These are phyloP conservation scores for Ganoderma multipileum DNA, from an alignment of 1,284 basidiomycete genomes.

Conservation along the genomic window DNA sequence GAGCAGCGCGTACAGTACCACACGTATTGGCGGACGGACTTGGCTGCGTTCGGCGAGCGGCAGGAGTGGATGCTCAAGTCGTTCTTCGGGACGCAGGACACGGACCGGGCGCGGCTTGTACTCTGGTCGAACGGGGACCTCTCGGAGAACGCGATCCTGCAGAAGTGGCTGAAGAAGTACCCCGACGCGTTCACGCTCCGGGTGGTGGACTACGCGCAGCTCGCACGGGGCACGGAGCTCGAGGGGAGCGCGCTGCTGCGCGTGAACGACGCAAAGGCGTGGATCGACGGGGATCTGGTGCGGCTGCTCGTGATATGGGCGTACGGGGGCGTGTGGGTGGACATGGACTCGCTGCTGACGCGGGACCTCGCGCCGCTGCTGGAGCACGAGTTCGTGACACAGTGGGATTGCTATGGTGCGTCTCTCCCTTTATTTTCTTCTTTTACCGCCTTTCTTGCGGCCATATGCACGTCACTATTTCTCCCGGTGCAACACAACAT, in stretches of 20 bases:
- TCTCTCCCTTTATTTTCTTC: conserved; percentile 15
- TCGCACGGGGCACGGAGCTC: conserved; percentile 81
- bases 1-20: conserved; percentile 74
- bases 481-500: not conserved
- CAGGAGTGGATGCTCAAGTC: conserved; percentile 90
- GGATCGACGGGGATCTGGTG: conserved; percentile 93
- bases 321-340: conserved; percentile 91
- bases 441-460: not conserved
- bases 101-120: conserved; percentile 67
- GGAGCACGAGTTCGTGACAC: conserved; percentile 93
- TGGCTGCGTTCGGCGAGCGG: conserved; percentile 76
- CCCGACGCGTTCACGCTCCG: conserved; percentile 75
- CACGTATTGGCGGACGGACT: conserved; percentile 90
- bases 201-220: conserved; percentile 67
- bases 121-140: conserved; percentile 91
- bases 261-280: conserved; percentile 78
- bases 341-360: conserved; percentile 93
- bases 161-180: conserved; percentile 65
- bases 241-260: conserved; percentile 65
- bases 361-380: conserved; percentile 82
- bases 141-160: conserved; percentile 62
- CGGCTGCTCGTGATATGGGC: conserved; percentile 88
- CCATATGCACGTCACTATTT: not conserved
- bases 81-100: conserved; percentile 89
- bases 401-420: conserved; percentile 96